A percentile compares a stretch with the other conserved stretches of the same genome.
These are phyloP conservation scores for apple (Malus domestica) DNA, from an alignment of 306 rosid genomes.

Conservation along the genomic window DNA sequence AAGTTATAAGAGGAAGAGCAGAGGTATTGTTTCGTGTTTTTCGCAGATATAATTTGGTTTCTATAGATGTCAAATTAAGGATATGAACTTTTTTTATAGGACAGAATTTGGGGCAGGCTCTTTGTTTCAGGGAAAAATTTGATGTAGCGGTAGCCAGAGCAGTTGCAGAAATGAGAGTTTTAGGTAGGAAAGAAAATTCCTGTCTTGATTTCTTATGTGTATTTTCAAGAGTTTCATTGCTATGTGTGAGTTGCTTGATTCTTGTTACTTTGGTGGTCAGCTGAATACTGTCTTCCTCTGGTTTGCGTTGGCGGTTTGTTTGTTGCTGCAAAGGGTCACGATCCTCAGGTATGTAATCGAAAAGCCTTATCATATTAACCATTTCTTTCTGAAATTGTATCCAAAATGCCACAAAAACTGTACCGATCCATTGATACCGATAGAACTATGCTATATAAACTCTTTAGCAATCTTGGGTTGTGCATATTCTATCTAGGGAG, in stretches of 20 bases:
- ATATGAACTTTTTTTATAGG: slow-evolving; percentile 32
- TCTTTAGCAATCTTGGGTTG: neutral
- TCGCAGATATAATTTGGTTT: neutral
- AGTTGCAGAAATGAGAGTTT: slow-evolving; percentile 82
- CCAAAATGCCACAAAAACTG: neutral
- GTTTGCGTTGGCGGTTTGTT: slow-evolving; percentile 87
- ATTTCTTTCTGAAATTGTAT: neutral
- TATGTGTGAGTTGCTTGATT: slow-evolving; percentile 6
- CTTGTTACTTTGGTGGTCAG: slow-evolving; percentile 38
- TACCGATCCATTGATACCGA: neutral
- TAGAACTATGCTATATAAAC: neutral
- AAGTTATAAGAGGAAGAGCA: slow-evolving; percentile 85
- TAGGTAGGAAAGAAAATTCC: slow-evolving; percentile 38
- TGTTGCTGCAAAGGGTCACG: slow-evolving; percentile 81
- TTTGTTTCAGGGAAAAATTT: slow-evolving; percentile 60
- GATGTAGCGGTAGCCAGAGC: slow-evolving; percentile 93
- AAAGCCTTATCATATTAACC: neutral
- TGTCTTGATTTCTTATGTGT: slow-evolving; percentile 2
- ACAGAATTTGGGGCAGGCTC: slow-evolving; percentile 76
- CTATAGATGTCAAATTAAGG: neutral
- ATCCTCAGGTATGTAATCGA: slow-evolving; percentile 54
- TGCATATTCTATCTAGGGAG: neutral
- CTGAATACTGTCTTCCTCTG: slow-evolving; percentile 88
- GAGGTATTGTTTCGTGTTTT: slow-evolving; percentile 41
- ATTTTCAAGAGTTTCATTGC: slow-evolving; percentile 5